Evolutionary conservation across 148 eudicot species (phyloP), one percentile per base, ranked within the genome.

Genomic region (Cornus controversa): DNA sequence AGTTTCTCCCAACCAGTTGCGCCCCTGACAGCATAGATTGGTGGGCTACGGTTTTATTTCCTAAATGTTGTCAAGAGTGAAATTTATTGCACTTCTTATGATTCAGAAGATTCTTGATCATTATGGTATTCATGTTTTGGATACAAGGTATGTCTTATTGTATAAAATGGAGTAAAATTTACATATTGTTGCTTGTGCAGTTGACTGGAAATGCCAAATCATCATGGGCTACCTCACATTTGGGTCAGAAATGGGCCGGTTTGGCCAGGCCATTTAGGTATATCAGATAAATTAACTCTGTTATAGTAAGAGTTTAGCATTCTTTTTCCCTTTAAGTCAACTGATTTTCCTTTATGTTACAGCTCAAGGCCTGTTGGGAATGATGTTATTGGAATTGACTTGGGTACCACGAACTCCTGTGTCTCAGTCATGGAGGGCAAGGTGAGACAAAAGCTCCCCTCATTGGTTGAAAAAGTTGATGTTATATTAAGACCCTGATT

Each of bases 361-460:
- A 95, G 97, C 74, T 25, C 96, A 36, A 84, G 86, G 72, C 97
- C 97, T 31, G 85, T 82, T 78, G 97, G 94, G 22, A 90, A 86
- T 83, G 99, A 95, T 71, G 96, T 95, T n/a, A 91, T 95, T 72
- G 99, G 99, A 70, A 95, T 95, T 53, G 97, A 95, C 54, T 86
- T 95, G 91, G 99, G 99, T 77, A 95, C 99, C 60, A 95, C 97
- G 9, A 95, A 95, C 78, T 95, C 99, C 2, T 95, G 99, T 77
- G 97, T 95, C 79, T 40, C 99, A 1, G 91, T 95, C 20, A 95
- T 95, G 99, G 99, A 95, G 77, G 99, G 99, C 75, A 95, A 95
- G 97, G 99, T 95, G 57, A 57, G 84, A 29, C 18, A 28, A 67
- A 14, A 22, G 36, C 0, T 22, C 22, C 0, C 10, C 18, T 28